Percentiles rank a stretch among this genome's conserved stretches.
These are phyloP conservation scores for Selenicereus undatus DNA, from an alignment of 148 eudicot species.

Conservation along the genomic window DNA sequence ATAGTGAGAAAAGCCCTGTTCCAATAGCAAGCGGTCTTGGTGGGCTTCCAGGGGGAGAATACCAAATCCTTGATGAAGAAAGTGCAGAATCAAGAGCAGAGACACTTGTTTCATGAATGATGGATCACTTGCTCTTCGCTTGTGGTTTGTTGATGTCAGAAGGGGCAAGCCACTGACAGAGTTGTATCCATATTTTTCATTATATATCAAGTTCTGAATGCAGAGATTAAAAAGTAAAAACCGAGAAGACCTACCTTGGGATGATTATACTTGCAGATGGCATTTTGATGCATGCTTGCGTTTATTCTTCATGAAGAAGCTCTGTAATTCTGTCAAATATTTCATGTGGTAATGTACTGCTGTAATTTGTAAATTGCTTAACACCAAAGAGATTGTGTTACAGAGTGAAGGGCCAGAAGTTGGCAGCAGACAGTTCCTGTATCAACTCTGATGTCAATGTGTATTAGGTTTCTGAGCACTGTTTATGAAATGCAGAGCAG, in stretches of 20 bases:
- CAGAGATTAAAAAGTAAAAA: background rate
- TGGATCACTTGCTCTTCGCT: background rate
- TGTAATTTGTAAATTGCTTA: background rate
- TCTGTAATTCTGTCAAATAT: background rate
- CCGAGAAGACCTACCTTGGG: background rate
- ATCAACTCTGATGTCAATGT: too few species aligned
- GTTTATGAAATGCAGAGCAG: too few species aligned
- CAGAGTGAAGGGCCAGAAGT: too few species aligned
- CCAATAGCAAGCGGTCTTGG: constrained; percentile 17
- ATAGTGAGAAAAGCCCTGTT: constrained; percentile 36
- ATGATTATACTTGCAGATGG: background rate
- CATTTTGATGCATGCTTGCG: background rate
- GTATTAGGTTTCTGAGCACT: too few species aligned
- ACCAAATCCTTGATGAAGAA: constrained; percentile 35
- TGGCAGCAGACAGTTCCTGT: too few species aligned
- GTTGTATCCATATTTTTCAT: background rate
- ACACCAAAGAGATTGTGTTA: too few species aligned
- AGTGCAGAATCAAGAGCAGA: constrained; percentile 28
- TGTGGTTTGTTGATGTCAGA: background rate
- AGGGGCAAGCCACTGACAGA: background rate
- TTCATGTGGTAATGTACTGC: background rate
- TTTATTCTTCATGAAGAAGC: background rate
- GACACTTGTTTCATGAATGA: constrained; percentile 8
- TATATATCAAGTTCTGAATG: background rate
- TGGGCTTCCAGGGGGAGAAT: constrained; percentile 20